These are phyloP conservation scores for Pulveroboletus frians DNA, from an alignment of 768 basidiomycete genomes.

Conservation along the genomic window DNA sequence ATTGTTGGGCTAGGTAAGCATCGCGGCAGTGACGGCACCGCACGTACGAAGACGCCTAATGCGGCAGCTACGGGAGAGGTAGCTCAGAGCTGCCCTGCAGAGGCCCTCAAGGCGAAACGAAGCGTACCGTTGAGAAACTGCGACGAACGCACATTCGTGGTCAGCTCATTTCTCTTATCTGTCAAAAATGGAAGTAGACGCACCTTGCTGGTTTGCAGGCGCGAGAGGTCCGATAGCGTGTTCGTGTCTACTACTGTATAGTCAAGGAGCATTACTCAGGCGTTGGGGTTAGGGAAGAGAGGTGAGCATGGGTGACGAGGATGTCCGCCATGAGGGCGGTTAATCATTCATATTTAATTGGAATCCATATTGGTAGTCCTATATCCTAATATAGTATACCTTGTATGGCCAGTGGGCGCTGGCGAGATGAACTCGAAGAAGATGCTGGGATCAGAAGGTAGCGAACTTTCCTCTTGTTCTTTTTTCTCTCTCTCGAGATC, in stretches of 20 bases:
- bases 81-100: not conserved
- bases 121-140: conserved; percentile 19
- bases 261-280: conserved; percentile 6
- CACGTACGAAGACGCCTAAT: conserved; percentile 14
- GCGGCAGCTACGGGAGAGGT: conserved; percentile 14
- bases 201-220: conserved; percentile 22
- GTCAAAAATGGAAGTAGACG: not conserved
- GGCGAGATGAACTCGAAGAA: no score
- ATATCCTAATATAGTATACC: no score
- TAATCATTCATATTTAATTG: not conserved
- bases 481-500: no score
- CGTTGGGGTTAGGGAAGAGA: not conserved
- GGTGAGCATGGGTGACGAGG: not conserved
- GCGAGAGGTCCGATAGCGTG: conserved; percentile 6
- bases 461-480: no score
- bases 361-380: no score
- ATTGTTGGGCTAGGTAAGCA: not conserved
- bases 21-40: not conserved
- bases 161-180: not conserved
- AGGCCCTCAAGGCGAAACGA: not conserved
- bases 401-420: no score
- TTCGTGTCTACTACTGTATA: not conserved
- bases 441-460: no score
- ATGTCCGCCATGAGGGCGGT: not conserved
- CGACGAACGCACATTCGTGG: not conserved